Evolutionary conservation across 768 basidiomycete genomes (phyloP), one percentile per base, ranked within the genome.

Genomic region (Exsudoporus frostii): DNA sequence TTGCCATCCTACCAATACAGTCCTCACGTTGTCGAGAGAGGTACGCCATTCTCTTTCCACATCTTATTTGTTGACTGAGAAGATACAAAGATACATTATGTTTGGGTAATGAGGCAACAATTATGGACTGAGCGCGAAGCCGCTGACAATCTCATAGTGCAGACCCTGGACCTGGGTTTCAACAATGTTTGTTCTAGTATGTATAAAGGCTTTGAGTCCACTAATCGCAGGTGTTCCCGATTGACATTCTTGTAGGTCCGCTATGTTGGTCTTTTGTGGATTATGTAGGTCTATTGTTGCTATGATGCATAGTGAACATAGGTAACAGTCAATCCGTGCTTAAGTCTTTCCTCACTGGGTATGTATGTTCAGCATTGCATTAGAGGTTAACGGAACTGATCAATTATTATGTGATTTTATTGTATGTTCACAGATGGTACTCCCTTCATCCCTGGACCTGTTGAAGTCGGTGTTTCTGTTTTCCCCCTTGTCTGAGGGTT

Each of bases 1-100:
- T 17, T 25, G 1, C 1, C 4, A 29, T 13, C 29, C 15, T 22
- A 10, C 15, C 8, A 30, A 22, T 36, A 9, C 10, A 57, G 54
- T 50, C 40, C 54, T 56, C 34, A 57, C 40, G 13, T 44, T 57
- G 19, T 5, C 54, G 4, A n/a, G 20, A 13, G 53, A 57, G 49
- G 53, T 55, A 47, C 19, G 11, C 36, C 14, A 10, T 19, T 27
- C 40, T 7, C 5, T 19, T 2, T 22, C 7, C n/a, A 8, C n/a
- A 11, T 11, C 10, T 11, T 4, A 7, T 14, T 30, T 34, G 7
- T 38, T 7, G 13, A 7, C 14, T 49, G 27, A 48, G 7, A 1
- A 20, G 15, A 3, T 24, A 5, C 4, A 17, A 38, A 59, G 58
- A 22, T 59, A 42, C 30, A 54, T 0, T 58, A 54, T 42, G 14